Conservation (phyloP, 2,329 filamentous ascomycete species). For the Ambrosiella cleistominuta region DNA sequence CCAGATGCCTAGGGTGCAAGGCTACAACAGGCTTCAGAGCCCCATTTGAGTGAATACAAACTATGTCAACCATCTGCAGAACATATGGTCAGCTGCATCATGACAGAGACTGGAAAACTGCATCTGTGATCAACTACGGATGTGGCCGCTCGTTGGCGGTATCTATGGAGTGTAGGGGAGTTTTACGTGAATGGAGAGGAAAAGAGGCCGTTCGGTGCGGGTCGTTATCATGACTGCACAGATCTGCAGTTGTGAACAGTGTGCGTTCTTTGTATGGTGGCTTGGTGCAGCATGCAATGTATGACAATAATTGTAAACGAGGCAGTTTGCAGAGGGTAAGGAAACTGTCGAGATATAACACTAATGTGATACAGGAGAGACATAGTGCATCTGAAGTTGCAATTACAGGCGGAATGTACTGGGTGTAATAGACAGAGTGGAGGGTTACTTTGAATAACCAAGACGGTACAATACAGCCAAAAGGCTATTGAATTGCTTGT, state of each 20-base stretch:
- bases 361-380: neutral
- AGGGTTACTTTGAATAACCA: neutral
- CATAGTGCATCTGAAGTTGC: neutral
- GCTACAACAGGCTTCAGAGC: neutral
- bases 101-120: neutral
- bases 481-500: neutral
- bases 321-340: neutral
- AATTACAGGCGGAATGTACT: neutral
- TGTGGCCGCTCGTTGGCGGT: neutral
- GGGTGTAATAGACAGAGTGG: neutral
- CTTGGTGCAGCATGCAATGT: neutral
- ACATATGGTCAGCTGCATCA: neutral
- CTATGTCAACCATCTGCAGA: neutral
- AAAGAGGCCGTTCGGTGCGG: neutral
- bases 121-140: neutral
- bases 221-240: neutral
- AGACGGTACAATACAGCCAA: neutral
- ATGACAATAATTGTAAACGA: neutral
- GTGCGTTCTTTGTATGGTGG: neutral
- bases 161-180: neutral
- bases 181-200: neutral
- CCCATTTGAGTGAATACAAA: neutral
- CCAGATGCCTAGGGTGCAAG: neutral
- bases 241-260: neutral
- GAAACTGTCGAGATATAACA: neutral